A percentile compares a stretch with the other conserved stretches of the same genome.
Conservation (phyloP, 306 rosid species). For the Rosa lucieae region DNA sequence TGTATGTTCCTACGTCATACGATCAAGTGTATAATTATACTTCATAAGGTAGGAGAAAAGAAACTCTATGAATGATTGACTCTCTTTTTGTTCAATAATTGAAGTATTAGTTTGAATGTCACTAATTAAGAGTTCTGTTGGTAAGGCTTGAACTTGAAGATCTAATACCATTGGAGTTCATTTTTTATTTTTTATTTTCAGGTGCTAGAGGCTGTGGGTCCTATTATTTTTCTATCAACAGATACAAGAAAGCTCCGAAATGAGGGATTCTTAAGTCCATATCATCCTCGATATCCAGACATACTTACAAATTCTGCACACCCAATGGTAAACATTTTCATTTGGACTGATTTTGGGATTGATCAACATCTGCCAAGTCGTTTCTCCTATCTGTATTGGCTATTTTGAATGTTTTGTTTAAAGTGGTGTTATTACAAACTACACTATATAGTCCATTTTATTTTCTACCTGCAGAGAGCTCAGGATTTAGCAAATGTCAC, state of each 20-base stretch:
- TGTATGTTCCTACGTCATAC: background rate
- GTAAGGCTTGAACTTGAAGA: background rate
- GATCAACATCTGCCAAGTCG: background rate
- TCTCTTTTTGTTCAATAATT: background rate
- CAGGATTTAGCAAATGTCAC: conserved; percentile 98
- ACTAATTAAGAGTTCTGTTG: background rate
- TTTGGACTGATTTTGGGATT: background rate
- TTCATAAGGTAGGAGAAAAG: background rate
- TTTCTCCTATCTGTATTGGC: conserved; percentile 1
- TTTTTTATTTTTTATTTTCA: conserved; percentile 32
- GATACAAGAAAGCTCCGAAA: conserved; percentile 98
- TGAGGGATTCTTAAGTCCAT: conserved; percentile 97
- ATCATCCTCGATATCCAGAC: conserved; percentile 98
- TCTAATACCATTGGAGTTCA: conserved; percentile 13
- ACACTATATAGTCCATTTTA: conserved; percentile 21
- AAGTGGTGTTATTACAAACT: conserved; percentile 16
- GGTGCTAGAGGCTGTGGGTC: conserved; percentile 99
- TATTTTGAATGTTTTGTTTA: background rate
- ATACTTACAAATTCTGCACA: conserved; percentile 98
- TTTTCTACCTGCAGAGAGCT: conserved; percentile 69
- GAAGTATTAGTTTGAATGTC: background rate
- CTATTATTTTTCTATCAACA: conserved; percentile 87
- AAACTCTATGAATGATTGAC: background rate
- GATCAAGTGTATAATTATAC: background rate
- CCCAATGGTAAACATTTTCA: conserved; percentile 67